Evolutionary conservation across 768 basidiomycete genomes (phyloP).

Genomic region (Hygrocybe punicea): DNA sequence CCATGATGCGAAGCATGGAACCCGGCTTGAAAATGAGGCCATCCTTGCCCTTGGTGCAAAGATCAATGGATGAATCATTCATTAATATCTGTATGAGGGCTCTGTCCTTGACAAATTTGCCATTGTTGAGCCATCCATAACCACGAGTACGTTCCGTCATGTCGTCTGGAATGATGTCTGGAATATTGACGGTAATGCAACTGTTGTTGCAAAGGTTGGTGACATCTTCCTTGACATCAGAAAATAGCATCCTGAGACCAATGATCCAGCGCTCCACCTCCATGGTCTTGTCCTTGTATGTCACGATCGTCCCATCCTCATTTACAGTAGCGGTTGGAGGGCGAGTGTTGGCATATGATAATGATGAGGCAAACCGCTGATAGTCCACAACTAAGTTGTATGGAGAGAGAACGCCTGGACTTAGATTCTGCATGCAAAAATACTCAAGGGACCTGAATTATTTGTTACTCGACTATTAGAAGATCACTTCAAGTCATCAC

Average conservation of each 20-base stretch:
- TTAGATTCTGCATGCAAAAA: not conserved
- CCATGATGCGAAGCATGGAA: not conserved
- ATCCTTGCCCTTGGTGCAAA: not conserved
- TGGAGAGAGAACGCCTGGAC: not conserved
- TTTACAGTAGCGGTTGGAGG: not conserved
- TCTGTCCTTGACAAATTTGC: not conserved
- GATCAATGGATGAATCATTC: not conserved
- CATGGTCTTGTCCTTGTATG: not conserved
- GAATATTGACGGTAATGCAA: not conserved
- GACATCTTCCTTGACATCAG: not conserved
- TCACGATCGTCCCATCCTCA: not conserved
- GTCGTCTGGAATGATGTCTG: not conserved
- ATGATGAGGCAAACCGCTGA: not conserved
- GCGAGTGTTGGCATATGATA: not conserved
- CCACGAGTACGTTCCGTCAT: not conserved
- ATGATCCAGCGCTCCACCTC: not conserved
- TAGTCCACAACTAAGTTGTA: not conserved
- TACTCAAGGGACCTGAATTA: not conserved
- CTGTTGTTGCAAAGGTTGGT: not conserved
- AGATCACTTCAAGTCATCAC: not conserved
- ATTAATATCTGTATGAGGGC: not conserved
- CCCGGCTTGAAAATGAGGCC: not conserved
- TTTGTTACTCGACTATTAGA: not conserved
- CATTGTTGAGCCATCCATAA: slow-evolving; percentile 2
- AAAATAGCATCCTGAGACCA: not conserved